phyloP scores from a whole-genome alignment of 2,329 filamentous ascomycete species.

The Claviceps humidiphila region DNA sequence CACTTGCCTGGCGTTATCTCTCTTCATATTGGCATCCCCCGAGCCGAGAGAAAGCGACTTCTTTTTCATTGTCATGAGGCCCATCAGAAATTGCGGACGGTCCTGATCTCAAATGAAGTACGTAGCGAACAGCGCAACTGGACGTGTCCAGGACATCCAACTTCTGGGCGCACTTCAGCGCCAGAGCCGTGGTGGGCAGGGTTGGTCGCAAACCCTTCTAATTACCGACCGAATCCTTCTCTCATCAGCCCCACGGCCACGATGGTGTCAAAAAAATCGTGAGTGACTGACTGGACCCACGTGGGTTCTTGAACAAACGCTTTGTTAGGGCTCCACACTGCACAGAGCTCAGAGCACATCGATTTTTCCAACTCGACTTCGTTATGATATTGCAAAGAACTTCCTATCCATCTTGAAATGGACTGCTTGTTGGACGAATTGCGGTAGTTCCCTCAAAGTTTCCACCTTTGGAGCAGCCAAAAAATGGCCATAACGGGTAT shows the following conservation, averaged over 20 bases:
- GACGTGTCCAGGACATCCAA: background rate
- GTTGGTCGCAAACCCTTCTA: background rate
- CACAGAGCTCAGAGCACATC: background rate
- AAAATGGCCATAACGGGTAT: background rate
- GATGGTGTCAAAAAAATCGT: conserved; percentile 5
- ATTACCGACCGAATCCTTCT: background rate
- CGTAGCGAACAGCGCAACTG: background rate
- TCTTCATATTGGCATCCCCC: too few species aligned
- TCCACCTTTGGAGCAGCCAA: background rate
- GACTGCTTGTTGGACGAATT: background rate
- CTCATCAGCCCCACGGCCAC: conserved; percentile 1
- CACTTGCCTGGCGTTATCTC: too few species aligned
- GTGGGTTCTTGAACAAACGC: conserved; percentile 3
- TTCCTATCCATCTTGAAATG: background rate
- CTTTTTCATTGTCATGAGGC: too few species aligned
- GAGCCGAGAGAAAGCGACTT: too few species aligned
- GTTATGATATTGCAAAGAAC: background rate
- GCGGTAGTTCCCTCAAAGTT: background rate
- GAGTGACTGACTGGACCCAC: conserved; percentile 3
- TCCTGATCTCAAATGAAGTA: background rate
- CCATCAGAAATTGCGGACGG: too few species aligned
- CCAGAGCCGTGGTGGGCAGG: background rate
- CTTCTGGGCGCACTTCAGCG: background rate
- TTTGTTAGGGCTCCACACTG: background rate
- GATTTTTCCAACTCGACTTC: background rate